Percentiles rank a stretch among this genome's conserved stretches.
These are phyloP conservation scores for Orbilia oligospora DNA, from an alignment of 2,329 filamentous ascomycete species.

Conservation along the genomic window DNA sequence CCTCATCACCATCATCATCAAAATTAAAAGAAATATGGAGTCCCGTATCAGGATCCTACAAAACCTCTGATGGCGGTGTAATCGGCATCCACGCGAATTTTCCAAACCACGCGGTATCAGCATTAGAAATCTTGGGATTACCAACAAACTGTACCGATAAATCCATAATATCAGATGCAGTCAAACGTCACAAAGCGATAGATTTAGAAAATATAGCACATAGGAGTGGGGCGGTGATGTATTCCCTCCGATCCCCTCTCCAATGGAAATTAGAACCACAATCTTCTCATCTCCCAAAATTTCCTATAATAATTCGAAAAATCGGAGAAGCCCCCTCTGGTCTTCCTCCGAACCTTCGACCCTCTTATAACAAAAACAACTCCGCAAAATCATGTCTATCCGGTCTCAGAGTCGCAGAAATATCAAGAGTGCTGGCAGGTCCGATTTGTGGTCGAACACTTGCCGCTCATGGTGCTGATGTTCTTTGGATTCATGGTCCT, in stretches of 20 bases:
- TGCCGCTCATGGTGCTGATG: constrained; percentile 67
- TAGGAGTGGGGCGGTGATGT: constrained; percentile 68
- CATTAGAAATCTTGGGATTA: constrained; percentile 69
- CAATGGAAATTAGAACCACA: constrained; percentile 72
- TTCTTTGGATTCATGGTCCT: constrained; percentile 67
- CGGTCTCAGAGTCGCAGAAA: constrained; percentile 67
- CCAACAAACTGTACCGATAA: constrained; percentile 65
- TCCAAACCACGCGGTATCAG: constrained; percentile 70
- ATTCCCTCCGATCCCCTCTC: constrained; percentile 70
- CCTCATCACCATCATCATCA: too few relatives aligned
- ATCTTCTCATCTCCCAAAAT: constrained; percentile 68
- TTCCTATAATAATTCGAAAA: constrained; percentile 69
- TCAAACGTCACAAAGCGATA: constrained; percentile 67
- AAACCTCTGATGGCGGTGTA: constrained; percentile 69
- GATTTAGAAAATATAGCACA: constrained; percentile 71
- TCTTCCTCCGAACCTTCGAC: constrained; percentile 61
- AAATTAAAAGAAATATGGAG: constrained; percentile 66
- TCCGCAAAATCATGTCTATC: constrained; percentile 65
- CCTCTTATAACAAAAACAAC: not conserved
- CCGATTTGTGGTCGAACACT: constrained; percentile 67
- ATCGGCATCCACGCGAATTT: constrained; percentile 73
- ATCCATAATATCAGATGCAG: constrained; percentile 67
- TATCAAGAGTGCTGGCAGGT: constrained; percentile 67
- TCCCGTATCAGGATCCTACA: constrained; percentile 71
- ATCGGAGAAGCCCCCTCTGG: constrained; percentile 63